Evolutionary conservation across 352 stramenopile genomes (phyloP), one percentile per base, ranked within the genome.

Genomic region (Phytophthora multivora): DNA sequence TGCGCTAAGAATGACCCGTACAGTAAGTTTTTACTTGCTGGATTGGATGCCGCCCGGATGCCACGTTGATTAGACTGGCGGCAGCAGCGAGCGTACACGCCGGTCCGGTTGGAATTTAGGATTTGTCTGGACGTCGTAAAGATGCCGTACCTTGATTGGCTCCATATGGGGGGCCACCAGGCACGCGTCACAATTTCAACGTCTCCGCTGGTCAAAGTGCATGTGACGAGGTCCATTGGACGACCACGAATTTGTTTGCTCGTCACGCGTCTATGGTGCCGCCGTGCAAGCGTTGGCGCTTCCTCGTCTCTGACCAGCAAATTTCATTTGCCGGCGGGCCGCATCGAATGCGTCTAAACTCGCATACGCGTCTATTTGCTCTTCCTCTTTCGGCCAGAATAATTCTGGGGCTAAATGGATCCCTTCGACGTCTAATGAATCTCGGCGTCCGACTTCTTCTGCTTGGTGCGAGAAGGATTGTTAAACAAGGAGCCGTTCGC

Each of bases 191-290:
- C 33, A 11, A 35, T 25, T 33, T 33, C 28, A 33, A 33, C 6
- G 19, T 43, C 28, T 52, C n/a, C 23, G 18, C 35, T 40, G 8
- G 13, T 40, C 15, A 47, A 21, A 30, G 40, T 4, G 40, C 19
- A 47, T 40, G 35, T 40, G 35, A 40, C 35, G n/a, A 40, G 35
- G 35, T 40, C 35, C 5, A 40, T 18, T 40, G 8, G 35, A 30
- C 46, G 30, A 43, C 30, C 30, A 54, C 31, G 21, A 25, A 33
- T 33, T 48, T 31, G 19, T 12, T n/a, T 28, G 18, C 19, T 21
- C 42, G 42, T 31, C 41, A 43, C 59, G 59, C 59, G 42, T 66
- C 50, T 66, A 26, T 66, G 42, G n/a, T 16, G 38, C 56, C 30
- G 35, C 10, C 15, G 57, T 65, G 49, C 48, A 59, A 65, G 57